Evolutionary conservation across 2,329 filamentous ascomycete genomes (phyloP).

Genomic region (Periconia digitata): DNA sequence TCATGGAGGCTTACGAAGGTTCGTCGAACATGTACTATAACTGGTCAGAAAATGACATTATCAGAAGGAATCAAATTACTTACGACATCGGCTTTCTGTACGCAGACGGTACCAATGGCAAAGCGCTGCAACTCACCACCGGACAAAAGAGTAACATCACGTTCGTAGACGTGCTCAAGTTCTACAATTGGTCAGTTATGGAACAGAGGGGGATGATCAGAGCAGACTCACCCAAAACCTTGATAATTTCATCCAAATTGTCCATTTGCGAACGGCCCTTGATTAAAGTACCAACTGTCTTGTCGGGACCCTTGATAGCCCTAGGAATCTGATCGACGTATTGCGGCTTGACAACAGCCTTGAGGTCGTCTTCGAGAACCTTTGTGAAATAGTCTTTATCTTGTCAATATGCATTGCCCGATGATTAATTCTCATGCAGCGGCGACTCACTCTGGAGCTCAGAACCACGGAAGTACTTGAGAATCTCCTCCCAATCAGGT

Average conservation of each 20-base stretch:
- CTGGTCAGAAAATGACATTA: conserved; percentile 11
- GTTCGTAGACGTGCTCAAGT: conserved; percentile 84
- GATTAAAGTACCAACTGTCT: conserved; percentile 78
- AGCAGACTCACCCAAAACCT: conserved; percentile 67
- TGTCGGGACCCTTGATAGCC: conserved; percentile 80
- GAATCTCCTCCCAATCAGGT: conserved; percentile 98
- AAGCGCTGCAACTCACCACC: conserved; percentile 98
- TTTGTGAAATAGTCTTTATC: conserved; percentile 93
- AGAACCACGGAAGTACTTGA: conserved; percentile 97
- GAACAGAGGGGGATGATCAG: not conserved
- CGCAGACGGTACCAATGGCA: conserved; percentile 92
- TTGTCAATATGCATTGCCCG: conserved; percentile 21
- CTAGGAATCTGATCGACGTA: conserved; percentile 98
- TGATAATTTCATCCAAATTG: conserved; percentile 79
- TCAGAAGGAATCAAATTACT: conserved; percentile 3
- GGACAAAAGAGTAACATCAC: conserved; percentile 86
- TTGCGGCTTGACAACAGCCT: conserved; percentile 98
- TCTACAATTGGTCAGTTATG: conserved; percentile 51
- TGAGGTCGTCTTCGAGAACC: conserved; percentile 92
- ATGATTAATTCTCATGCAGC: not conserved
- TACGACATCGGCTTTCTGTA: conserved; percentile 79
- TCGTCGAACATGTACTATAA: conserved; percentile 97
- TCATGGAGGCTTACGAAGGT: conserved; percentile 61
- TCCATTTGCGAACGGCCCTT: conserved; percentile 73
- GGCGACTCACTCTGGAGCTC: conserved; percentile 82